phyloP scores from a whole-genome alignment of 768 basidiomycete species.

The Suillus plorans region DNA sequence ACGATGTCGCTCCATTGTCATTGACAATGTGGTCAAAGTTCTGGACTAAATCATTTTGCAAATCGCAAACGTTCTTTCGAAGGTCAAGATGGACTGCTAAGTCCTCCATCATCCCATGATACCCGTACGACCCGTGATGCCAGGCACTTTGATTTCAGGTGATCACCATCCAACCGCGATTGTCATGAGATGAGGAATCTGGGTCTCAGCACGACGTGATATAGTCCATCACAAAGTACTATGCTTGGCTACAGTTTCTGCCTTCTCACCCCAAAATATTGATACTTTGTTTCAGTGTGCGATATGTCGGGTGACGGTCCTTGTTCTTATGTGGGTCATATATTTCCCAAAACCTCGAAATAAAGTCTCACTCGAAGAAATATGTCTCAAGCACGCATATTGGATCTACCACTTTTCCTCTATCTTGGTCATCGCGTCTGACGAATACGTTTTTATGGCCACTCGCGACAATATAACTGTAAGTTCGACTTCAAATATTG shows the following conservation, averaged over 20 bases:
- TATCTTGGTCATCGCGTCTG: neutral
- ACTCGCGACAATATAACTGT: neutral
- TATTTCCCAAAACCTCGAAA: neutral
- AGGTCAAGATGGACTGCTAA: neutral
- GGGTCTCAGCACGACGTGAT: neutral
- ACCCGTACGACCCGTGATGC: neutral
- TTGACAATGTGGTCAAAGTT: neutral
- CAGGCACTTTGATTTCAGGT: neutral
- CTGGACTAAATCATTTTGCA: neutral
- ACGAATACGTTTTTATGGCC: neutral
- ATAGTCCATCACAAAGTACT: neutral
- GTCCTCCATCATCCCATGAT: neutral
- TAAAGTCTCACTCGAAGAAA: neutral
- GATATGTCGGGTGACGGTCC: neutral
- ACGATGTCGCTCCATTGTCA: neutral
- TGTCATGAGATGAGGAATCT: neutral
- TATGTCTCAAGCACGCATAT: neutral
- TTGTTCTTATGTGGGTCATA: neutral
- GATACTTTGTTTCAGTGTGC: too few species aligned
- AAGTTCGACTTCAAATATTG: neutral
- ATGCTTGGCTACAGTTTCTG: neutral
- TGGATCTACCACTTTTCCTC: neutral
- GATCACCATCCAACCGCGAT: neutral
- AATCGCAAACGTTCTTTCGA: neutral
- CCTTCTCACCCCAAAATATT: neutral